Conservation (phyloP, 2,329 filamentous ascomycete species). For the Tolypocladium amazonense region DNA sequence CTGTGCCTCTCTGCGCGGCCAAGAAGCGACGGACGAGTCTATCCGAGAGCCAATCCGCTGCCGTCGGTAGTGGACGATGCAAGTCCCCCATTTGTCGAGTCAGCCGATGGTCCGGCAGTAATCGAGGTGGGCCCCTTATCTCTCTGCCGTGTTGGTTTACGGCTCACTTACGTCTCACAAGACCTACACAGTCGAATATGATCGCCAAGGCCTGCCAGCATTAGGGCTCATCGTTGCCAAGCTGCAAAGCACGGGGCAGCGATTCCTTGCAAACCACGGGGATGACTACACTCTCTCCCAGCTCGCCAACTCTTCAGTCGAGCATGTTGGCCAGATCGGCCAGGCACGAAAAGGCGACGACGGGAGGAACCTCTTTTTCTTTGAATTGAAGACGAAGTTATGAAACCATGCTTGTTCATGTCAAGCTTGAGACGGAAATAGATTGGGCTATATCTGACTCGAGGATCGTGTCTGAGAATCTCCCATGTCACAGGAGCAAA, state of each 20-base stretch:
- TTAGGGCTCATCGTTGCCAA: slow-evolving; percentile 12
- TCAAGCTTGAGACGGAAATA: not conserved
- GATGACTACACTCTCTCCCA: slow-evolving; percentile 7
- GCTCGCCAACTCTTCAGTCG: slow-evolving; percentile 3
- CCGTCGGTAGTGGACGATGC: slow-evolving; percentile 2
- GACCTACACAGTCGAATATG: slow-evolving; percentile 21
- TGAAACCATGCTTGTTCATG: not conserved
- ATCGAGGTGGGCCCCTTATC: slow-evolving; percentile 12
- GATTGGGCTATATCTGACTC: not conserved
- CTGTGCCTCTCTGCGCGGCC: slow-evolving; percentile 43
- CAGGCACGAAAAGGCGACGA: slow-evolving; percentile 3
- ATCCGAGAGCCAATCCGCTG: slow-evolving; percentile 8
- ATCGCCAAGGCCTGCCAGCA: slow-evolving; percentile 9
- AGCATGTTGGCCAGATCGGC: slow-evolving; percentile 12
- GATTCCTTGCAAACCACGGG: slow-evolving; percentile 18
- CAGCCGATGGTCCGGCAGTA: slow-evolving; percentile 10
- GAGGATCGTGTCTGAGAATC: no score
- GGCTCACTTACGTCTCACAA: not conserved
- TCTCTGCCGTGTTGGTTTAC: not conserved
- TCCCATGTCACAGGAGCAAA: no score
- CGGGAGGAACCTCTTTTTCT: slow-evolving; percentile 8
- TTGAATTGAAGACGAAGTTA: slow-evolving; percentile 6
- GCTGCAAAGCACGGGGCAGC: slow-evolving; percentile 7
- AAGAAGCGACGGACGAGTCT: slow-evolving; percentile 2
- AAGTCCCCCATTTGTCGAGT: slow-evolving; percentile 6